Base-by-base conservation (phyloP, 495 filamentous ascomycete species). In the Aspergillus diversus region DNA sequence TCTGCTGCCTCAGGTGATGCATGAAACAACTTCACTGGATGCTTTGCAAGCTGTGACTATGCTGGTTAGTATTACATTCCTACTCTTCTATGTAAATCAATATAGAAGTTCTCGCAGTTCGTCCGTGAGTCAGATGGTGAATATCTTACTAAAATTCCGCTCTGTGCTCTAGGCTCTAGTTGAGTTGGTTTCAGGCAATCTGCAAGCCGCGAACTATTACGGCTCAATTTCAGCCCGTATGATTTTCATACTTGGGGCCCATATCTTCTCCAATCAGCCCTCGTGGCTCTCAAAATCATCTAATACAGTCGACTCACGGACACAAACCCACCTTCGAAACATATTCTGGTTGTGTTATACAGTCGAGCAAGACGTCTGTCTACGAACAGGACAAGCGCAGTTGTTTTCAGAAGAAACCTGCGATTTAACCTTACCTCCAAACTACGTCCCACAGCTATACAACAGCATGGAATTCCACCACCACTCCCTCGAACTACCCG, bases 341-440 rank as follows among this genome's bases (percentile, higher is more conserved):
- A 59, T 86, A 0, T 86, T 86, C 64, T 86, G 82, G 83, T 68
- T 84, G 4, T 79, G 79, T 70, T 86, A 83, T 53, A 76, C 71
- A 2, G 57, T 82, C 34, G 83, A 86, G 55, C 84, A 83, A 62
- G 81, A 84, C 50, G 64, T 84, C 11, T 70, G 77, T 0, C 68
- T 84, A 7, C 77, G 82, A 33, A 83, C 77, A 0, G 83, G 82
- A 6, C 81, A 82, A 63, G 82, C 82, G 7, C 80, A 81, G n/a
- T 67, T 72, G 3, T 79, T 84, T 42, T 69, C 71, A 12, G 81
- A 86, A 55, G 80, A 84, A 27, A 80, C 83, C 59, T 86, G 83
- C 65, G 82, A 84, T 64, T 69, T 86, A 16, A 80, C 81, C 0
- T 69, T 84, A 7, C 82, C 82, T 0, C 70, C 71, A 6, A 75